Conservation (phyloP, 2,329 filamentous ascomycete species). For the Aspergillus quadricinctus region DNA sequence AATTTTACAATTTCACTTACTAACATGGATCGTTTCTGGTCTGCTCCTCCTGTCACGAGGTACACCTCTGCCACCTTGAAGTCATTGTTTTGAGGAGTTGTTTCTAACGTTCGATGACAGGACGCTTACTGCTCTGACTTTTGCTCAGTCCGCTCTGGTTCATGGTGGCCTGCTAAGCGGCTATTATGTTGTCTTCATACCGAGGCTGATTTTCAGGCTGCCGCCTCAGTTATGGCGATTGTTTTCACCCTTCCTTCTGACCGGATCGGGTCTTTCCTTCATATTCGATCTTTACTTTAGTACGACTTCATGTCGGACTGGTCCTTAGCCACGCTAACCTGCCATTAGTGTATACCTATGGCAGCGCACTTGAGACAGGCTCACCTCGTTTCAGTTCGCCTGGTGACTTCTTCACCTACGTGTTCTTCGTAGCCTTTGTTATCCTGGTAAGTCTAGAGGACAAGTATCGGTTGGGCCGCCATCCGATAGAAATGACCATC, state of each 20-base stretch:
- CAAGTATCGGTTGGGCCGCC: constrained; percentile 18
- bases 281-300: constrained; percentile 71
- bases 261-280: constrained; percentile 52
- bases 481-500: constrained; percentile 7
- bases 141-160: constrained; percentile 59
- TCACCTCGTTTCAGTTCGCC: constrained; percentile 68
- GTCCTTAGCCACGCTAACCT: constrained; percentile 27
- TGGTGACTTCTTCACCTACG: constrained; percentile 76
- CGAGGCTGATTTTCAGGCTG: constrained; percentile 50
- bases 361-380: constrained; percentile 66
- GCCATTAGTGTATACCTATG: constrained; percentile 65
- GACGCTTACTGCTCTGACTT: constrained; percentile 62
- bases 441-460: constrained; percentile 68
- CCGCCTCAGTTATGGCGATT: constrained; percentile 59
- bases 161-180: constrained; percentile 54
- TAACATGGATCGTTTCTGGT: constrained; percentile 60
- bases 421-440: constrained; percentile 65
- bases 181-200: constrained; percentile 52
- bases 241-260: constrained; percentile 56
- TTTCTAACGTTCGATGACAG: constrained; percentile 46
- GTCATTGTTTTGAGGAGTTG: constrained; percentile 24
- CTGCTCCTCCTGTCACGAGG: constrained; percentile 63
- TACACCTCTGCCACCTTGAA: constrained; percentile 33
- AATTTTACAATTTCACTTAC: constrained; percentile 6
- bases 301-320: constrained; percentile 35